These are phyloP conservation scores for Luzula sylvatica DNA, from an alignment of 176 grass and related monocot species.

Conservation along the genomic window DNA sequence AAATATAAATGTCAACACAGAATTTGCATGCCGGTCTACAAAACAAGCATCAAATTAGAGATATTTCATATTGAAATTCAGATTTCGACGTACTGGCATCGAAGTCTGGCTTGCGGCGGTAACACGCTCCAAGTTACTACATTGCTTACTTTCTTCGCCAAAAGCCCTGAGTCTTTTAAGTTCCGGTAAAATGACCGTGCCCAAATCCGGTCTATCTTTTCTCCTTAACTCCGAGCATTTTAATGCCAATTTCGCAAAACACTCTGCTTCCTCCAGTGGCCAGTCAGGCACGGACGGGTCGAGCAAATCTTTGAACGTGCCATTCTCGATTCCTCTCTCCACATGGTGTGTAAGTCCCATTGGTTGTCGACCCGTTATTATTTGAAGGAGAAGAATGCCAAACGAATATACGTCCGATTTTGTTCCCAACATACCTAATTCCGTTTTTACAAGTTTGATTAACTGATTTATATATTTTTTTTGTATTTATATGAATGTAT, in stretches of 20 bases:
- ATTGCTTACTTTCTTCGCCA: conserved; percentile 7
- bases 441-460: too few species aligned
- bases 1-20: not conserved
- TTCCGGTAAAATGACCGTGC: conserved; percentile 25
- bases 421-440: conserved; percentile 28
- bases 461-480: too few species aligned
- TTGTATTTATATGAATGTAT: too few species aligned
- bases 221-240: conserved; percentile 28
- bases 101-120: conserved; percentile 12
- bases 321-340: conserved; percentile 11
- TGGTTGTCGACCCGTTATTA: conserved; percentile 26
- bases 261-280: conserved; percentile 27
- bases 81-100: conserved; percentile 7
- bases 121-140: not conserved
- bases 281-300: conserved; percentile 25
- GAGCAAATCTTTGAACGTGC: conserved; percentile 19
- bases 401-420: conserved; percentile 39
- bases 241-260: conserved; percentile 21
- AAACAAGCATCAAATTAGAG: not conserved
- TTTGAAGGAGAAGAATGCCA: conserved; percentile 33
- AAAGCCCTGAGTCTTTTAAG: conserved; percentile 25
- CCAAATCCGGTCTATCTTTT: conserved; percentile 35
- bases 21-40: not conserved
- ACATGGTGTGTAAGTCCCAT: conserved; percentile 26
- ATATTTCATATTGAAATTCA: not conserved